Percentiles rank a stretch among this genome's conserved stretches.
Evolutionary conservation across 768 basidiomycete species (phyloP).

Genomic region (Amanita brunnescens): DNA sequence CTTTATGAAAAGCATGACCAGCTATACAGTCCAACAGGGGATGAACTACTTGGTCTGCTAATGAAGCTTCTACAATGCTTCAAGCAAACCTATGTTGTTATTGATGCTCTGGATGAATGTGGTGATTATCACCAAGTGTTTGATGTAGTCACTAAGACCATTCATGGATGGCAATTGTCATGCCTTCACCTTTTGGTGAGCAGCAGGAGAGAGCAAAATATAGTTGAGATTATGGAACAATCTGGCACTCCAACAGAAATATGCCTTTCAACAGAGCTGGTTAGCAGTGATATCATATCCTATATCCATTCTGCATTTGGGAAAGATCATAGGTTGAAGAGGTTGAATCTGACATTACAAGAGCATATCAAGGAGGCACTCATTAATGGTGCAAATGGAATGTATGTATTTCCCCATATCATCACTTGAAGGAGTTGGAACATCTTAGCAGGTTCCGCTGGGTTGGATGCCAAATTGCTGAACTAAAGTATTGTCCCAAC

Average conservation of each 20-base stretch:
- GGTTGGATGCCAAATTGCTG: slow-evolving; percentile 15
- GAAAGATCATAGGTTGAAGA: background rate
- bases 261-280: background rate
- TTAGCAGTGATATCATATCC: background rate
- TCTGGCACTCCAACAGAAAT: background rate
- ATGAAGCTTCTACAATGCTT: background rate
- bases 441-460: slow-evolving; percentile 18
- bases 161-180: background rate
- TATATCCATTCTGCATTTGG: background rate
- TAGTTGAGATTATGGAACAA: too few relatives aligned
- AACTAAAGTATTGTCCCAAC: slow-evolving; percentile 11
- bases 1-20: too few relatives aligned
- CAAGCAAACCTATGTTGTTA: too few relatives aligned
- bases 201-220: background rate
- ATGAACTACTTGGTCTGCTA: too few relatives aligned
- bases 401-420: too few relatives aligned
- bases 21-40: too few relatives aligned
- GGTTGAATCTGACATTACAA: background rate
- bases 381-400: background rate
- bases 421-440: too few relatives aligned
- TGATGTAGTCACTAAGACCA: too few relatives aligned
- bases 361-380: background rate
- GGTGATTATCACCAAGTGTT: background rate
- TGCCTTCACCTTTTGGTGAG: background rate
- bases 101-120: too few relatives aligned